Conservation (phyloP, 345 rosid species). For the Salix arbutifolia region DNA sequence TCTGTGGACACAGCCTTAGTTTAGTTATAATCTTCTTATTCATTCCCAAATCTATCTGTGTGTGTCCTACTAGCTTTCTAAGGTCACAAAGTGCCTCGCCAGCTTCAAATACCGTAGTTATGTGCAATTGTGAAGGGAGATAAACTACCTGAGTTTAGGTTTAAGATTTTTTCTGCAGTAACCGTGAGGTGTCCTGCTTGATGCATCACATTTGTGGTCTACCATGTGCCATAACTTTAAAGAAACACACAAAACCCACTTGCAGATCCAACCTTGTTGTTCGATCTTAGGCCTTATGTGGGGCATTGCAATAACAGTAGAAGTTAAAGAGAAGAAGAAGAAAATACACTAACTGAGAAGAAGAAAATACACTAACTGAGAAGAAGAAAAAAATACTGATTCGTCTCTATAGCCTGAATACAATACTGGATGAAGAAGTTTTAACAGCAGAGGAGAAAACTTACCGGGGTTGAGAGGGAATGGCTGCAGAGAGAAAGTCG, state of each 20-base stretch:
- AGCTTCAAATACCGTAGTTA: conserved; percentile 3
- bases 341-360: too few species aligned
- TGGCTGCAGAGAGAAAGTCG: too few species aligned
- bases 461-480: too few species aligned
- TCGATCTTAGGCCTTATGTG: conserved; percentile 15
- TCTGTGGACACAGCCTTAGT: conserved; percentile 21
- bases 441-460: too few species aligned
- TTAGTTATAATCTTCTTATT: conserved; percentile 11
- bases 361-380: too few species aligned
- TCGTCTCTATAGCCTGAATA: too few species aligned
- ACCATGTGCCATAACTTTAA: conserved; percentile 28
- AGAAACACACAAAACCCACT: conserved; percentile 39
- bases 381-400: too few species aligned
- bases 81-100: not conserved
- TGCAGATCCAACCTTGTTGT: conserved; percentile 16
- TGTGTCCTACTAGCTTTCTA: not conserved
- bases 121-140: conserved; percentile 5
- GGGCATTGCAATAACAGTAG: not conserved
- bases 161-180: conserved; percentile 23
- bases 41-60: not conserved
- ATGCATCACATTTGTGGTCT: conserved; percentile 27
- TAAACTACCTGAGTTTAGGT: conserved; percentile 5
- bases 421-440: too few species aligned
- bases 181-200: conserved; percentile 30
- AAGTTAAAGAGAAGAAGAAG: too few species aligned